Evolutionary conservation across 129 eudicot genomes (phyloP).

Genomic region (Sambucus nigra): DNA sequence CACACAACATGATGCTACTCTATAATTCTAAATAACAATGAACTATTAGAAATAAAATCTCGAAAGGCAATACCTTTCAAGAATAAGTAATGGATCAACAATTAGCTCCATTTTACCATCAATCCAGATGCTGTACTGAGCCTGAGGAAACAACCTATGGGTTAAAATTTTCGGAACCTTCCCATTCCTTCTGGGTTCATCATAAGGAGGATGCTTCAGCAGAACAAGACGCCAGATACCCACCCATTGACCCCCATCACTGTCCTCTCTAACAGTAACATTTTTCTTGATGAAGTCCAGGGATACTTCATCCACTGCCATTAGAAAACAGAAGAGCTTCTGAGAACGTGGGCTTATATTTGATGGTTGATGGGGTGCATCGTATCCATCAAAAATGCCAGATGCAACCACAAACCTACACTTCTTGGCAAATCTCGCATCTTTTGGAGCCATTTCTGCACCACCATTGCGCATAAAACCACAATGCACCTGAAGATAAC

Average conservation of each 20-base stretch:
- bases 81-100: constrained; percentile 77
- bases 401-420: constrained; percentile 94
- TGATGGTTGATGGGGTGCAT: constrained; percentile 89
- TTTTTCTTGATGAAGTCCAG: constrained; percentile 62
- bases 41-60: background rate
- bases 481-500: constrained; percentile 66
- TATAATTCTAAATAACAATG: no score
- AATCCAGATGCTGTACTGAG: constrained; percentile 90
- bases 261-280: constrained; percentile 59
- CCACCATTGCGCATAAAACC: constrained; percentile 86
- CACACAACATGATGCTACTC: background rate
- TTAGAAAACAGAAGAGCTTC: constrained; percentile 80
- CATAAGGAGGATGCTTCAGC: constrained; percentile 88
- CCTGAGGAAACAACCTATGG: constrained; percentile 87
- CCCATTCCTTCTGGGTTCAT: constrained; percentile 92
- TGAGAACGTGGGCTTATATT: constrained; percentile 67
- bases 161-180: constrained; percentile 93
- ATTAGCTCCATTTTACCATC: constrained; percentile 99
- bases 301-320: constrained; percentile 92
- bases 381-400: constrained; percentile 95
- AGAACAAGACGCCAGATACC: constrained; percentile 90
- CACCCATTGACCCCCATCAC: constrained; percentile 68
- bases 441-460: constrained; percentile 77
- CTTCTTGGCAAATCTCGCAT: constrained; percentile 56
- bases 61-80: constrained; percentile 60